Evolutionary conservation across 192 early-diverging fungal species (phyloP), one percentile per base, ranked within the genome.

Genomic region (Entomortierella parvispora): DNA sequence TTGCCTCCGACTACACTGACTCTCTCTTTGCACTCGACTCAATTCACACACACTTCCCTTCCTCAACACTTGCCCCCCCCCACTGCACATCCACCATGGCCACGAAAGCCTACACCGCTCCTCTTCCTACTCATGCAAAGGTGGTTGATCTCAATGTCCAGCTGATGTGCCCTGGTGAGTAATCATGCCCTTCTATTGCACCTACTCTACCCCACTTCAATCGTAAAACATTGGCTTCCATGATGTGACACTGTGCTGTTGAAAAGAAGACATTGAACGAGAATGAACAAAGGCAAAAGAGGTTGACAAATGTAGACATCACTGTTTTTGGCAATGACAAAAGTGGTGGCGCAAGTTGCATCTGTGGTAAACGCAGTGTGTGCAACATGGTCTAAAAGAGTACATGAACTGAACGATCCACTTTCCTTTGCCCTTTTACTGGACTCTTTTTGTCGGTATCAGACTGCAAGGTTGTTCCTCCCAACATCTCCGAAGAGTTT

Each of bases 401-500:
- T 37, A 45, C 40, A 32, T 48, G 32, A 31, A 23, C 47, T 46
- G 58, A 26, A 23, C 62, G 66, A 48, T 68, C 58, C 17, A 68
- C 51, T 44, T 70, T 53, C 28, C 50, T 74, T 12, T 46, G 62
- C 32, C 45, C 68, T 9, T 58, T 63, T 49, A 0, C 15, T 12
- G 11, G 3, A 1, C 63, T 58, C 49, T 62, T 31, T 88, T 90
- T 71, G 76, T 92, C 52, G 88, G 85, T 68, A 77, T 87, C 51
- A 40, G 88, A 94, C 79, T 99, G 96, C 78, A 87, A 88, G 60
- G 79, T 90, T 43, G 82, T 85, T 22, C 82, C 90, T 23, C 94
- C 93, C 23, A 94, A 95, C 57, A 89, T 99, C 60, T 84, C 97
- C 29, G 96, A 97, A 79, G 93, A 96, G 71, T 97, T 97, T 78